Conservation (phyloP, 2,329 filamentous ascomycete genomes). For the Arthroderma sp. region DNA sequence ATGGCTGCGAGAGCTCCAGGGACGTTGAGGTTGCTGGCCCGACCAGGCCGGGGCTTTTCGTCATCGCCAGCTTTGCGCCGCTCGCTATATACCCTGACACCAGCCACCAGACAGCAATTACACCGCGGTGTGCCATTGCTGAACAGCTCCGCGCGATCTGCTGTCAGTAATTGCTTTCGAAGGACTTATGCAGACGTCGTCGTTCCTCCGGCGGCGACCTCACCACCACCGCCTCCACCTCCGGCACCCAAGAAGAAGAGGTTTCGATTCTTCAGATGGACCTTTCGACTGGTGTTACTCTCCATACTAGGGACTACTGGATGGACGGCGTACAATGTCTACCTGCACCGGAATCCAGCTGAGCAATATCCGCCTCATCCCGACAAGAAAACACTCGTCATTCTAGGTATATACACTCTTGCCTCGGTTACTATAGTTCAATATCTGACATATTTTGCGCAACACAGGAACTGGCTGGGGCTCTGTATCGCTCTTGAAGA, state of each 20-base stretch:
- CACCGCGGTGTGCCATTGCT: background rate
- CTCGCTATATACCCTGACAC: background rate
- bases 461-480: conserved; percentile 82
- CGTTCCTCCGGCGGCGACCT: conserved; percentile 29
- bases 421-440: background rate
- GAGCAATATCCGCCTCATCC: conserved; percentile 72
- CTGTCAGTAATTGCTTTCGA: conserved; percentile 31
- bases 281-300: conserved; percentile 73
- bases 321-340: conserved; percentile 70
- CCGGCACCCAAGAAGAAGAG: conserved; percentile 41
- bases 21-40: conserved; percentile 8
- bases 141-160: conserved; percentile 12
- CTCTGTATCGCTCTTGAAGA: conserved; percentile 91
- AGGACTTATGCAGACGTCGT: conserved; percentile 42
- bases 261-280: conserved; percentile 62
- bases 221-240: conserved; percentile 21
- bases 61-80: background rate
- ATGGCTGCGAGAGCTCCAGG: conserved; percentile 1
- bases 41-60: conserved; percentile 9
- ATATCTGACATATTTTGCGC: conserved; percentile 14
- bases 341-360: conserved; percentile 64
- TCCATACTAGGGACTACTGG: conserved; percentile 56
- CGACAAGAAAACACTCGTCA: conserved; percentile 89
- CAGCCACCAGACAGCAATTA: conserved; percentile 10
- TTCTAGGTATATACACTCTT: conserved; percentile 56